Conservation (phyloP, 768 basidiomycete species). For the Lentinula detonsa region DNA sequence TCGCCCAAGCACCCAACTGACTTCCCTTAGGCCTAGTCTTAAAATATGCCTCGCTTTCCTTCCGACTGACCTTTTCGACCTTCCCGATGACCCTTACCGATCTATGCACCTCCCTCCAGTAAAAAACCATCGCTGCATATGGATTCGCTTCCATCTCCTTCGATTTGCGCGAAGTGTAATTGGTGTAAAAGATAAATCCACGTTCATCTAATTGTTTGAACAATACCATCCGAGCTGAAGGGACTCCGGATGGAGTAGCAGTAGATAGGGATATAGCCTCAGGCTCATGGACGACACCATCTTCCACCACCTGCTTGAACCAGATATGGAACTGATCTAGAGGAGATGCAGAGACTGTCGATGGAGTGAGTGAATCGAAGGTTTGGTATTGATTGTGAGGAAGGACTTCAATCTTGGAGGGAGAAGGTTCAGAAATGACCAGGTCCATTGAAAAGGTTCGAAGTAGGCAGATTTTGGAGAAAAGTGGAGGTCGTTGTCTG, state of each 20-base stretch:
- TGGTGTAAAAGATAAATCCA: slow-evolving; percentile 97
- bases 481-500: not conserved
- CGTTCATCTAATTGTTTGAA: slow-evolving; percentile 84
- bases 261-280: slow-evolving; percentile 86
- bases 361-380: slow-evolving; percentile 54
- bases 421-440: slow-evolving; percentile 37
- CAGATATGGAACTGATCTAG: slow-evolving; percentile 82
- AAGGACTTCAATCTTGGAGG: slow-evolving; percentile 59
- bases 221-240: slow-evolving; percentile 85
- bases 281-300: slow-evolving; percentile 68
- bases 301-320: slow-evolving; percentile 64
- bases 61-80: slow-evolving; percentile 68
- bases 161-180: slow-evolving; percentile 93
- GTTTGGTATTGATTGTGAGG: slow-evolving; percentile 75
- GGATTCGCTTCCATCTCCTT: slow-evolving; percentile 73
- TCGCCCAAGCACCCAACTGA: slow-evolving; percentile 90
- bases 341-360: slow-evolving; percentile 58
- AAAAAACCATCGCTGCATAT: slow-evolving; percentile 78
- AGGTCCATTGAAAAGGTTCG: slow-evolving; percentile 27
- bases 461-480: not conserved
- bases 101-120: slow-evolving; percentile 82
- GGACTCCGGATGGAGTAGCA: slow-evolving; percentile 63
- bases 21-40: slow-evolving; percentile 76
- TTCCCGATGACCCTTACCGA: slow-evolving; percentile 81
- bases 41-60: slow-evolving; percentile 84